Base-by-base conservation (phyloP, 768 basidiomycete genomes). In the Roridomyces roridus region DNA sequence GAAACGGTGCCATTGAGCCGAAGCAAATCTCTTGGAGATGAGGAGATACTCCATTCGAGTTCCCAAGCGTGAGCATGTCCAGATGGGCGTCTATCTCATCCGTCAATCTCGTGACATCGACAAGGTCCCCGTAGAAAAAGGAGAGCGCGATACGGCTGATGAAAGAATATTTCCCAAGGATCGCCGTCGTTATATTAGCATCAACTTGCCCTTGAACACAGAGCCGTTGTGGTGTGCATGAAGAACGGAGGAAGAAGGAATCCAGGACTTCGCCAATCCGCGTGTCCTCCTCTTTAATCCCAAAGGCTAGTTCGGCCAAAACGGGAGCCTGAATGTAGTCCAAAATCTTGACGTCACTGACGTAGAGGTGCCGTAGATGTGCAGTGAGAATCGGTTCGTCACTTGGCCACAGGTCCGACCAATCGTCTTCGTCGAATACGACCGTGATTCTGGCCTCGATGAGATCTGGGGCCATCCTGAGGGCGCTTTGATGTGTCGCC, bases 401-500 rank as follows among this genome's bases (percentile, higher is more conserved):
- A n/a, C n/a, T n/a, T n/a, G n/a, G 29, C 29, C 29, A 31, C 6
- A 31, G 7, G 14, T 7, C 29, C 15, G 44, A 37, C 39, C 26
- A 46, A 12, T 7, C 21, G 4, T 26, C n/a, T n/a, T n/a, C n/a
- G n/a, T n/a, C n/a, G 20, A 25, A 34, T 5, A 0, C 5, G 15
- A 51, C 23, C 2, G 2, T 15, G 31, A 57, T 41, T 14, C 14
- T 23, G 8, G 21, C 49, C 20, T 57, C 45, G 9, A 51, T 37
- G 5, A 57, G 43, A 45, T 51, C 46, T 4, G 21, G 23, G 5
- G 37, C 50, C 9, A 52, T 29, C 25, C 34, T 51, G 21, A 58
- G 31, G 12, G 51, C 10, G 14, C 11, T 17, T 5, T 5, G 8
- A 23, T 58, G 57, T 12, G 8, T 24, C 4, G 35, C 24, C 50